Evolutionary conservation across 805 yeast species (phyloP).

Genomic region (Geotrichum ghanense): DNA sequence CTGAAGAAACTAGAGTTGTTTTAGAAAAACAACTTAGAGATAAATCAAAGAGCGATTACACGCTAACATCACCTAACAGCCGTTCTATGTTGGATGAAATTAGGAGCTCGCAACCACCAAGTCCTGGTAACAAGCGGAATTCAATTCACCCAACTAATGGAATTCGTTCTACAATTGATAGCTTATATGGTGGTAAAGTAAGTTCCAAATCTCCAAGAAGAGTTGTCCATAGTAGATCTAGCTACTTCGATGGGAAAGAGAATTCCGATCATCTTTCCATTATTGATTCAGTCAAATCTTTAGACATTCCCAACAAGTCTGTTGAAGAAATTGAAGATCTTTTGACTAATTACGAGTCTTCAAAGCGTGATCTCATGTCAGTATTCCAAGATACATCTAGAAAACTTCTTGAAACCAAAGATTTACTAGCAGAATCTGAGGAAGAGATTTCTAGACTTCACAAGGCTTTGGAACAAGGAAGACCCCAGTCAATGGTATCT

Average conservation of each 20-base stretch:
- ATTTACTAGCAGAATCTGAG: constrained; percentile 16
- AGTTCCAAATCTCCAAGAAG: background rate
- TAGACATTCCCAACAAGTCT: constrained; percentile 2
- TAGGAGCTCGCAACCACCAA: background rate
- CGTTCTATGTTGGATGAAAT: background rate
- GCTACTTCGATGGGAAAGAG: constrained; percentile 3
- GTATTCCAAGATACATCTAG: constrained; percentile 21
- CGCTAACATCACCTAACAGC: background rate
- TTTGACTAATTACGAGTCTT: constrained; percentile 9
- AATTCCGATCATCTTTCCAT: background rate
- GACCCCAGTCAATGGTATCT: background rate
- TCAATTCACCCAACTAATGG: background rate
- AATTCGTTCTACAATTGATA: background rate
- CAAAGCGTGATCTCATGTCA: constrained; percentile 14
- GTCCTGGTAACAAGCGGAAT: background rate
- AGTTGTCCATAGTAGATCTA: background rate
- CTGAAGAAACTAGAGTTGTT: constrained; percentile 15
- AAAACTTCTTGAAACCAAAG: constrained; percentile 15
- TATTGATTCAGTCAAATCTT: constrained; percentile 1
- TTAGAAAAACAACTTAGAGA: constrained; percentile 17
- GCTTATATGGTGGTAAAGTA: background rate
- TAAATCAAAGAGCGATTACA: constrained; percentile 4
- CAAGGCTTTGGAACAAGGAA: background rate
- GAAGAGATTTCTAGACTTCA: constrained; percentile 14
- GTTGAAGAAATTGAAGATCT: constrained; percentile 9